phyloP scores from a whole-genome alignment of 2,329 filamentous ascomycete species.

The Coniochaeta prunicola region DNA sequence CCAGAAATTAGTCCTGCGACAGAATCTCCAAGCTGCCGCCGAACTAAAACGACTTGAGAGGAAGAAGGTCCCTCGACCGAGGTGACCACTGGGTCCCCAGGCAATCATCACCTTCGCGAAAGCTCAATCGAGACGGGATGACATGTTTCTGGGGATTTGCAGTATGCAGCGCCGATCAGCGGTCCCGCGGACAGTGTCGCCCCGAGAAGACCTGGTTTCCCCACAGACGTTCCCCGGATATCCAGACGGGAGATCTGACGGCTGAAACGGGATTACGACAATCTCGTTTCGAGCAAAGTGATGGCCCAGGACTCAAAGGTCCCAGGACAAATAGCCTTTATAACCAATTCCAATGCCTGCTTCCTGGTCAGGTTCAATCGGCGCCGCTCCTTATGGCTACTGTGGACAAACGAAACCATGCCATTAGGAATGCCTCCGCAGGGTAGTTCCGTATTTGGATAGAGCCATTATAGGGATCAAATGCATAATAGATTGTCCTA shows the following conservation, averaged over 20 bases:
- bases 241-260: background rate
- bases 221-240: background rate
- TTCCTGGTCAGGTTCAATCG: too few relatives aligned
- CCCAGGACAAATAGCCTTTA: background rate
- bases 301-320: background rate
- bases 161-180: background rate
- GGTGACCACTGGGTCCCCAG: too few relatives aligned
- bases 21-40: background rate
- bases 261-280: background rate
- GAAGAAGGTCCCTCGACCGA: background rate
- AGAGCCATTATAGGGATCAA: background rate
- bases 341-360: too few relatives aligned
- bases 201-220: background rate
- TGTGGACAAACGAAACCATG: too few relatives aligned
- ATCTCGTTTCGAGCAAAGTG: background rate
- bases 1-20: background rate
- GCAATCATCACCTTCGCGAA: too few relatives aligned
- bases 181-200: background rate
- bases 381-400: too few relatives aligned
- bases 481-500: background rate
- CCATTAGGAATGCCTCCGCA: too few relatives aligned
- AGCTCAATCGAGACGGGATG: too few relatives aligned
- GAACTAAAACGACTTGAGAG: background rate
- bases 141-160: too few relatives aligned
- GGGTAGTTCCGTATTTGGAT: too few relatives aligned